Conservation (phyloP, 257 asterid genomes). For the Coffea canephora region DNA sequence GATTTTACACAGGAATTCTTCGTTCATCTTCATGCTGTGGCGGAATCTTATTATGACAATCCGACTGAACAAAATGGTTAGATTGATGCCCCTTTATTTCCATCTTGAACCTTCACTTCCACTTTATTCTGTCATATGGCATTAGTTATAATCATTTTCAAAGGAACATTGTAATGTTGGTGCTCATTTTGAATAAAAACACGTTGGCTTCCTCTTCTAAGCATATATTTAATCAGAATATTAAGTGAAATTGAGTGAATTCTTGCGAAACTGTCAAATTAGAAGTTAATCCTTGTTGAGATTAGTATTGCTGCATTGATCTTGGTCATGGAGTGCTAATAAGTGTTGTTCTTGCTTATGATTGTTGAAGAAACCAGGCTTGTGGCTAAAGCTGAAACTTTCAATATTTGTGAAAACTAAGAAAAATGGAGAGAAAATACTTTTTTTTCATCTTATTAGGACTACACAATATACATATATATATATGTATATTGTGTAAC, state of each 20-base stretch:
- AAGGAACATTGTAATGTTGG: neutral
- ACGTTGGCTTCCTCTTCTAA: no score
- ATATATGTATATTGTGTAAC: no score
- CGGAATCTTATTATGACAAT: slow-evolving; percentile 71
- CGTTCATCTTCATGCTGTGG: slow-evolving; percentile 71
- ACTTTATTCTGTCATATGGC: neutral
- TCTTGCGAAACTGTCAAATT: neutral
- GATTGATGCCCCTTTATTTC: neutral
- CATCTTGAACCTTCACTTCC: neutral
- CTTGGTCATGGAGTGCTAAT: neutral
- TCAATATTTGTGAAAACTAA: neutral
- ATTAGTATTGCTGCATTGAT: neutral
- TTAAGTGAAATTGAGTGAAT: neutral
- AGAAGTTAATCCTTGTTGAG: neutral
- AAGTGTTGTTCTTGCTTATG: no score
- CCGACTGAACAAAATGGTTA: slow-evolving; percentile 82
- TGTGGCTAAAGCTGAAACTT: neutral
- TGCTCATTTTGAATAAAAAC: neutral
- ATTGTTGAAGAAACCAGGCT: no score
- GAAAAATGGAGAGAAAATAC: no score
- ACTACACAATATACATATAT: no score
- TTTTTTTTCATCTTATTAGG: no score
- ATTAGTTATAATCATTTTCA: neutral
- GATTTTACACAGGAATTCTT: slow-evolving; percentile 94
- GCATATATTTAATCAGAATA: neutral